These are phyloP conservation scores for Tricladium varicosporioides DNA, from an alignment of 2,329 filamentous ascomycete species.

Conservation along the genomic window DNA sequence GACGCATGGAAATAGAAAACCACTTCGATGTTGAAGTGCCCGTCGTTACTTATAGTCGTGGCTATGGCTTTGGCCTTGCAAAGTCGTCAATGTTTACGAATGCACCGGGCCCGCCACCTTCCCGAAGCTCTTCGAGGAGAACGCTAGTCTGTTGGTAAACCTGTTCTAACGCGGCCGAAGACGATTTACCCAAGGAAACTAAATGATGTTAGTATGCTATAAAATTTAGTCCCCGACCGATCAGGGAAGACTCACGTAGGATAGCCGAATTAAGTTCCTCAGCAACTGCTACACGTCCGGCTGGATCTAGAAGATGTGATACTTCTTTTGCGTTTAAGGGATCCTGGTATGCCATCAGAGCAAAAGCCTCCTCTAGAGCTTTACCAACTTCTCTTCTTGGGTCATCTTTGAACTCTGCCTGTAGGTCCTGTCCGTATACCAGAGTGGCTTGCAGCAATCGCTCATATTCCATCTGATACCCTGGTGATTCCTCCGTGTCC, in stretches of 20 bases:
- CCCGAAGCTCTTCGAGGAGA: constrained; percentile 76
- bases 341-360: constrained; percentile 82
- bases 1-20: not conserved
- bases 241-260: constrained; percentile 47
- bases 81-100: constrained; percentile 71
- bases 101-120: constrained; percentile 76
- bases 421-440: constrained; percentile 74
- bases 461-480: constrained; percentile 27
- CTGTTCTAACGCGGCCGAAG: constrained; percentile 79
- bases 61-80: constrained; percentile 26
- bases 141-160: constrained; percentile 84
- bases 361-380: constrained; percentile 80
- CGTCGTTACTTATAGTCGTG: not conserved
- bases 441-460: constrained; percentile 68
- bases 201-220: constrained; percentile 27
- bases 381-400: constrained; percentile 67
- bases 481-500: constrained; percentile 46
- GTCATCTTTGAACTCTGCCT: constrained; percentile 74
- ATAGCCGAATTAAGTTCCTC: constrained; percentile 95
- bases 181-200: constrained; percentile 91
- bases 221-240: not conserved
- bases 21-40: too few relatives aligned
- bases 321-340: constrained; percentile 72
- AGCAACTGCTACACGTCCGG: constrained; percentile 74
- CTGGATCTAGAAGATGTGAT: constrained; percentile 72